Evolutionary conservation across 768 basidiomycete genomes (phyloP).

Genomic region (Fistulinella prunicolor): DNA sequence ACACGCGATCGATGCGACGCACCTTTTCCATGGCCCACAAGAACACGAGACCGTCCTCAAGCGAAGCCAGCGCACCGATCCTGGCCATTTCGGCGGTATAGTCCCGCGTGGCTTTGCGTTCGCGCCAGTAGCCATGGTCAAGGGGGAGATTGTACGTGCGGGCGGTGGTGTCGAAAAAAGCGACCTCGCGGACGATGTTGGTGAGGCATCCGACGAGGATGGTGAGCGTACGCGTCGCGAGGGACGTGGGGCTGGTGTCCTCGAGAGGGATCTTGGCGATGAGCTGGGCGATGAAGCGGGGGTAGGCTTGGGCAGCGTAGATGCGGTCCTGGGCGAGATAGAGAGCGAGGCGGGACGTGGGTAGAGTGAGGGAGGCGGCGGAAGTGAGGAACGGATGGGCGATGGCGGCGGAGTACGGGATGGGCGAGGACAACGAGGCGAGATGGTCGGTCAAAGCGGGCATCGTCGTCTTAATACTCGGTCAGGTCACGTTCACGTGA

Average conservation of each 20-base stretch:
- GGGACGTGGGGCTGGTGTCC: not conserved
- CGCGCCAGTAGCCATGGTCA: conserved; percentile 37
- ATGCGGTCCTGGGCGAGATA: conserved; percentile 74
- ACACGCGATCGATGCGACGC: not conserved
- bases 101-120: conserved; percentile 59
- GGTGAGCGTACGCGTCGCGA: conserved; percentile 38
- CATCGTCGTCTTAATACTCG: conserved; percentile 6
- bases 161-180: conserved; percentile 58
- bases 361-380: conserved; percentile 53
- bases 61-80: conserved; percentile 39
- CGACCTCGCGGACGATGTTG: conserved; percentile 56
- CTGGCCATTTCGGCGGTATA: conserved; percentile 73
- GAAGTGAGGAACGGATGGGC: conserved; percentile 57
- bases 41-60: conserved; percentile 67
- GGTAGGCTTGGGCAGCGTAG: conserved; percentile 73
- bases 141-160: conserved; percentile 44
- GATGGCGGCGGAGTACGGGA: conserved; percentile 47
- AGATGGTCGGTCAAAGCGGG: conserved; percentile 32
- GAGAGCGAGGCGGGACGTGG: conserved; percentile 45
- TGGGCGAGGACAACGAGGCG: conserved; percentile 32
- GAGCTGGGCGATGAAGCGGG: conserved; percentile 64
- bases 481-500: too few relatives aligned
- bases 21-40: conserved; percentile 83
- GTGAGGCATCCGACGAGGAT: conserved; percentile 51
- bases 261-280: conserved; percentile 55